Evolutionary conservation across 2,329 filamentous ascomycete genomes (phyloP), one percentile per base, ranked within the genome.

Genomic region (Nemania sp.): DNA sequence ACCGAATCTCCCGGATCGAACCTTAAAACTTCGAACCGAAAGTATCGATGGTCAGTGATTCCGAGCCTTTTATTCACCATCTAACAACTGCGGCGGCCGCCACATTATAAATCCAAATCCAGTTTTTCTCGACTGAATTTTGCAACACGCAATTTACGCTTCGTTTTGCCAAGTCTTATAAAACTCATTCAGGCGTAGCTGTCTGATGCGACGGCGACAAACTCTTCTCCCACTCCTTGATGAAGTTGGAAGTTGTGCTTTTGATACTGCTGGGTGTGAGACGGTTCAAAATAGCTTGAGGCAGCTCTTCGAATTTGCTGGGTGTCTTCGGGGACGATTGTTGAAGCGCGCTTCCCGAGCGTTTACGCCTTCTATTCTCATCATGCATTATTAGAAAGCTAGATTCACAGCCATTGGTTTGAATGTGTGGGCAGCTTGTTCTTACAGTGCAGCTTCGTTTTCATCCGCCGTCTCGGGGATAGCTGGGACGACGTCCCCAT

Each of bases 171-270:
- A 70, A 55, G 29, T 68, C 63, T 43, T 71, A 62, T 1, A 56
- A 65, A 22, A 41, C 61, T 22, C 57, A 58, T 56, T 70, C 72
- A 62, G 72, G 73, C 13, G 68, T 69, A 27, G 67, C 63, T n/a
- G 67, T 65, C 15, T 77, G 78, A 3, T 79, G 75, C 0, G 86
- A 82, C 38, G 88, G 84, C 1, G 87, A 89, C 15, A 94, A 82
- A 72, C 88, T 92, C 79, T 89, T 93, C 82, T 98, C 95, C 93
- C 93, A 97, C 77, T 97, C 94, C 71, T 90, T 92, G 89, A 98
- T 93, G 65, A 97, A 85, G 70, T 91, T 92, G 41, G 90, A 92
- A n/a, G 94, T 93, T 0, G 93, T 95, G 43, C 89, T 88, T 77
- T 93, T 93, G 73, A 98, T 82, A 74, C 93, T 94, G 73, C 89